phyloP scores from a whole-genome alignment of 2,329 filamentous ascomycete species.

The Fusarium circinatum region DNA sequence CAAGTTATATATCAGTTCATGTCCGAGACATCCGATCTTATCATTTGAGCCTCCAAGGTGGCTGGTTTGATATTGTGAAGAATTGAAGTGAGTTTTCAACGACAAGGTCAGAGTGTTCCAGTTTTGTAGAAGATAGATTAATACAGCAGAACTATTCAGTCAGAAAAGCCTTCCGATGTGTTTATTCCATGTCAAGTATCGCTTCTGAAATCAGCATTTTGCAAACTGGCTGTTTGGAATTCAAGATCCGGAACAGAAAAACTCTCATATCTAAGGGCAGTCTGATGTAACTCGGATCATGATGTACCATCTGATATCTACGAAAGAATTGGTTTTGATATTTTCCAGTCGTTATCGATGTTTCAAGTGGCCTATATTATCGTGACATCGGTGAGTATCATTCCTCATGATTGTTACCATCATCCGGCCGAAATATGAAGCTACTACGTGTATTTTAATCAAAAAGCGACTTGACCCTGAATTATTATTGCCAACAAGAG shows the following conservation, averaged over 20 bases:
- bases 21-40: neutral
- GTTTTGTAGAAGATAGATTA: too few species aligned
- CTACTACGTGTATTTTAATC: too few species aligned
- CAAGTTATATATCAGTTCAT: neutral
- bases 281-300: accelerated
- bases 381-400: accelerated
- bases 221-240: accelerated
- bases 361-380: neutral
- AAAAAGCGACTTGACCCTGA: neutral
- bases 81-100: neutral
- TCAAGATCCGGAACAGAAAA: neutral
- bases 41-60: neutral
- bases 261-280: neutral
- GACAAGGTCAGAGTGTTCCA: neutral
- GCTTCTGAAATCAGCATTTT: neutral
- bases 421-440: accelerated
- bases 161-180: accelerated
- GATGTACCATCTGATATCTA: accelerated
- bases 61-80: neutral
- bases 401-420: neutral
- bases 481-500: accelerated
- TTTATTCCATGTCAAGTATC: accelerated
- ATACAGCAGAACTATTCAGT: too few species aligned
- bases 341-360: too few species aligned
- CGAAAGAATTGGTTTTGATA: neutral